Base-by-base conservation (phyloP, 225 moss, liverwort and hornwort genomes). In the Sphagnum tenellum region DNA sequence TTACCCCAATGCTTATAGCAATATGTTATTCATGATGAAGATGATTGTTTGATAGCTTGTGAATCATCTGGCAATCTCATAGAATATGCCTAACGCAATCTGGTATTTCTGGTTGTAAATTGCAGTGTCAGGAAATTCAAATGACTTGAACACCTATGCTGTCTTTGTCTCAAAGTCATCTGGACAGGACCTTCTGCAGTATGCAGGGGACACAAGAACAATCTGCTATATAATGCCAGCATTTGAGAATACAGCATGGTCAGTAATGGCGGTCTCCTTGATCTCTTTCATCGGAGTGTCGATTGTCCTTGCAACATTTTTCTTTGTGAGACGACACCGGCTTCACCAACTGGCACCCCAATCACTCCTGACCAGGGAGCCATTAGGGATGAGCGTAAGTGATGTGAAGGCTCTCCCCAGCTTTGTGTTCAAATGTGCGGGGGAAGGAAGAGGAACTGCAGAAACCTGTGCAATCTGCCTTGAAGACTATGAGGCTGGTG, bases 401-500 rank as follows among this genome's bases (percentile, higher is more conserved):
- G 89, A 93, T 60, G 96, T 98, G 66, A 80, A 87, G 64, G 88
- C 89, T 13, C 75, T 98, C 63, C 96, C 96, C 48, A 87, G 66
- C 47, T 72, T 90, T 55, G 64, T 90, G 48, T 98, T 93, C 59
- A 89, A 92, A 64, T 86, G 77, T 44, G 74, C 64, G 49, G 83
- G 65, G 64, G 82, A 86, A 72, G 85, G 83, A 69, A 82, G 67
- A 74, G 88, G 87, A 55, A 72, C 84, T 47, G 86, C 89, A 61
- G 96, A 93, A 68, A 98, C 93, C 8, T 98, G 96, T 77, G 90
- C 93, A 4, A 98, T 98, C 64, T 98, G 96, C 67, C 78, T 98
- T 47, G 96, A 98, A 76, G 96, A 98, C 62, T 98, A 98, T 44
- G 93, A 98, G 74, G 71, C 74, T 69, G 96, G 90, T 64, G 90